Base-by-base conservation (phyloP, 1,284 basidiomycete genomes). In the Ceratorhiza oryzae-sativae region DNA sequence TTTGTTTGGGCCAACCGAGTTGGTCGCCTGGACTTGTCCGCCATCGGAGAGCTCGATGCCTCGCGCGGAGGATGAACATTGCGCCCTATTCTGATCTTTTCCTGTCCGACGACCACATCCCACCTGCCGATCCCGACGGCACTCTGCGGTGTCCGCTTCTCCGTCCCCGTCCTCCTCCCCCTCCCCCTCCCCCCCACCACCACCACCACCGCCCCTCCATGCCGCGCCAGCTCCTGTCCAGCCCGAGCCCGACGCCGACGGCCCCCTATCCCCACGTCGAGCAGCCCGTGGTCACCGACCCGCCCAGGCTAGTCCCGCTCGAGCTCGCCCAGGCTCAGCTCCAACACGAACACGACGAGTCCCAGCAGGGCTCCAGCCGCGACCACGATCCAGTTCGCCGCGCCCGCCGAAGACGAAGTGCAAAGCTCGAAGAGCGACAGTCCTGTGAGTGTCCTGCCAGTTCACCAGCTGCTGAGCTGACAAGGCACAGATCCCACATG, bases 401-500 rank as follows among this genome's bases (percentile, higher is more conserved):
- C 68, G 49, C 42, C n/a, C 55, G 68, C 68, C 20, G 42, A 36
- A 42, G 55, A 46, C 56, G 58, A 60, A 34, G 12, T 12, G 36
- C 41, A 20, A 65, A 49, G 46, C 62, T 46, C 15, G 62, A 51
- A 34, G 51, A 68, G 65, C 49, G 65, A 9, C 65, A 68, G 41
- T 9, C 27, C 8, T 68, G 65, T 68, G 65, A 68, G 63, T 68
- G 34, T 15, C 18, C 30, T 56, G 20, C 25, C 10, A 15, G 25
- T n/a, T 30, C 2, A 20, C 13, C 3, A 1, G 6, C 2, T 12
- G 32, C 39, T 2, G 1, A 25, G 65, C 53, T 68, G 65, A 68
- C 51, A 39, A 27, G 10, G 51, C 25, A 6, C 73, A 79, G 78
- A 79, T 51, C 79, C 79, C 23, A 55, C 74, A 23, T 80, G 79